Conservation (phyloP, 1,139 yeast species). For the Sugiyamaella neomexicana region DNA sequence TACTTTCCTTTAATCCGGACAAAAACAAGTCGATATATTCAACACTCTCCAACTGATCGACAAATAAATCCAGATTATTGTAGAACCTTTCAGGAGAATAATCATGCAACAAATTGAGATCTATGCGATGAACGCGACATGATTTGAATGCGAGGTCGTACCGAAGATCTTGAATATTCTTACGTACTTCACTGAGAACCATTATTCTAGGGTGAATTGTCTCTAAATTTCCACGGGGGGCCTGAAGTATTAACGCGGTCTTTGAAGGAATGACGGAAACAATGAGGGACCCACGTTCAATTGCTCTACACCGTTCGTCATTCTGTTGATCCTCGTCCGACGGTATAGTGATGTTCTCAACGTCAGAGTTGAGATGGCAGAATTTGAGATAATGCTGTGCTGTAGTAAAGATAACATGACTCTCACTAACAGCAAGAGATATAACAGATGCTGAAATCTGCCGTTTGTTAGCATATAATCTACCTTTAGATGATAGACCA, state of each 20-base stretch:
- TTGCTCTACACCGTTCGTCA: slow-evolving; percentile 84
- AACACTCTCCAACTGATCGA: slow-evolving; percentile 66
- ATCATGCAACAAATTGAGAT: slow-evolving; percentile 85
- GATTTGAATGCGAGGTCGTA: slow-evolving; percentile 73
- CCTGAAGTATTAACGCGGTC: slow-evolving; percentile 82
- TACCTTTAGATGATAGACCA: slow-evolving; percentile 74
- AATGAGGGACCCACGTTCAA: slow-evolving; percentile 86
- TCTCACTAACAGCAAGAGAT: slow-evolving; percentile 71
- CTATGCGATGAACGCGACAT: slow-evolving; percentile 90
- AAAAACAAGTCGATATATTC: slow-evolving; percentile 85
- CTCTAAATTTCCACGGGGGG: slow-evolving; percentile 94
- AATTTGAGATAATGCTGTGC: slow-evolving; percentile 85
- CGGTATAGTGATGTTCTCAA: slow-evolving; percentile 36
- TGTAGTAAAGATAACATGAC: slow-evolving; percentile 78
- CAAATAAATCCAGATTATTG: slow-evolving; percentile 63
- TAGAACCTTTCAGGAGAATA: slow-evolving; percentile 72
- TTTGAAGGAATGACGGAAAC: slow-evolving; percentile 81
- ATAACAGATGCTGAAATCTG: slow-evolving; percentile 79
- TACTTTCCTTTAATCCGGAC: slow-evolving; percentile 82
- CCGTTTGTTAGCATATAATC: slow-evolving; percentile 62
- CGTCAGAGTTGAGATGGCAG: slow-evolving; percentile 60
- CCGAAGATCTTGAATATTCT: slow-evolving; percentile 55
- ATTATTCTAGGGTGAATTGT: slow-evolving; percentile 90
- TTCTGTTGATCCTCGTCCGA: slow-evolving; percentile 40
- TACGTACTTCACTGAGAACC: slow-evolving; percentile 82